These are phyloP conservation scores for Phaeosphaeriaceae sp. DNA, from an alignment of 2,329 filamentous ascomycete genomes.

Conservation along the genomic window DNA sequence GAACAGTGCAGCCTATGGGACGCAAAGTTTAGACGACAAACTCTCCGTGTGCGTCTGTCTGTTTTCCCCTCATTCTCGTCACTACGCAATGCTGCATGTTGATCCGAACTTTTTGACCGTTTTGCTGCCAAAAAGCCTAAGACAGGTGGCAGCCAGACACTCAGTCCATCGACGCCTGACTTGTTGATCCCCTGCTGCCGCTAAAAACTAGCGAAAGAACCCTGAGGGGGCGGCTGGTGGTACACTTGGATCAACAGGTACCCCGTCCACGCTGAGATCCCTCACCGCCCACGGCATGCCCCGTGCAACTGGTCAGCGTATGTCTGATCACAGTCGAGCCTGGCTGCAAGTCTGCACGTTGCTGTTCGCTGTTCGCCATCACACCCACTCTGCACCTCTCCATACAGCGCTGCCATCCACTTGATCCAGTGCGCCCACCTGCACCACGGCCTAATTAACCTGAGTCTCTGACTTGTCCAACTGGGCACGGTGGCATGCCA, in stretches of 20 bases:
- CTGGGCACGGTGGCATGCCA: conserved; percentile 39
- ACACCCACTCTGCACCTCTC: conserved; percentile 35
- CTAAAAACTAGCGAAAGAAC: conserved; percentile 30
- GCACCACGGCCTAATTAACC: conserved; percentile 42
- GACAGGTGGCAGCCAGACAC: conserved; percentile 40
- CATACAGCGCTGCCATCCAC: conserved; percentile 27
- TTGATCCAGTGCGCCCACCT: conserved; percentile 32
- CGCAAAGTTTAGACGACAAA: too few species aligned
- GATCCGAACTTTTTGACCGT: conserved; percentile 16
- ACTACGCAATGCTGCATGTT: conserved; percentile 10
- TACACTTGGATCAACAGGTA: conserved; percentile 38
- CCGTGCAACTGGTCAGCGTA: conserved; percentile 35
- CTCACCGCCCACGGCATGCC: conserved; percentile 42
- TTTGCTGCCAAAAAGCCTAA: too few species aligned
- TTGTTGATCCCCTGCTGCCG: conserved; percentile 27
- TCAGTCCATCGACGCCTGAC: conserved; percentile 35
- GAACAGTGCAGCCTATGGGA: conserved; percentile 9
- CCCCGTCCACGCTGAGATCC: conserved; percentile 27
- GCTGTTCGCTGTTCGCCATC: conserved; percentile 38
- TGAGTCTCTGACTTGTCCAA: conserved; percentile 36
- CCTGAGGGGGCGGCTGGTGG: conserved; percentile 24
- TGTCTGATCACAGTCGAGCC: conserved; percentile 27
- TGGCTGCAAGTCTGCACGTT: conserved; percentile 38
- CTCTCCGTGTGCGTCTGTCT: conserved; percentile 11
- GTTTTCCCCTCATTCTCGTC: too few species aligned